Percentiles rank a stretch among this genome's conserved stretches.
phyloP scores from a whole-genome alignment of 225 moss, liverwort and hornwort genomes.

The Marchantia polymorpha region DNA sequence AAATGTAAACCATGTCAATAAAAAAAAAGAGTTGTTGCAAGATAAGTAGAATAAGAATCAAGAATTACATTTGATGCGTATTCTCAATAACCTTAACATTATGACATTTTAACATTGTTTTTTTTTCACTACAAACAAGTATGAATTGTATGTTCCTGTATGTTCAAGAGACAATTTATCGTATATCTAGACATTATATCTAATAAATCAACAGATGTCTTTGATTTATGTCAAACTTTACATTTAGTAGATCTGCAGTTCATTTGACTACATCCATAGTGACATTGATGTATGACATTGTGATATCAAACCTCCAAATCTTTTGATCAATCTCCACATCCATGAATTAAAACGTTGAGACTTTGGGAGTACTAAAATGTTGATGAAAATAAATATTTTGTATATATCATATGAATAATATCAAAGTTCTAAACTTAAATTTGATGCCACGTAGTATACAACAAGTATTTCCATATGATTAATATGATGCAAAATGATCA shows the following conservation, averaged over 20 bases:
- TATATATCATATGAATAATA: conserved; percentile 60
- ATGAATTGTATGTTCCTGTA: conserved; percentile 59
- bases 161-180: conserved; percentile 56
- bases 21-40: conserved; percentile 95
- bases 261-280: too few species aligned
- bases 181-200: conserved; percentile 57
- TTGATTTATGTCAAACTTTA: too few species aligned
- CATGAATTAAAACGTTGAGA: conserved; percentile 60
- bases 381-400: conserved; percentile 56
- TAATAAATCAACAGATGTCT: too few species aligned
- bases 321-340: too few species aligned
- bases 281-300: too few species aligned
- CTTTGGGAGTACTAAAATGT: conserved; percentile 59
- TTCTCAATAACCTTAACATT: conserved; percentile 91
- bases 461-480: conserved; percentile 62
- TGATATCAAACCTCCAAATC: too few species aligned
- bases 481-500: conserved; percentile 60
- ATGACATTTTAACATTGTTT: conserved; percentile 98
- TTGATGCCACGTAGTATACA: conserved; percentile 58
- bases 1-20: too few species aligned
- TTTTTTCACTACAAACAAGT: conserved; percentile 81
- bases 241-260: too few species aligned
- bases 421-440: conserved; percentile 53
- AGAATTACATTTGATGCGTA: conserved; percentile 93
- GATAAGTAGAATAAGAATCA: conserved; percentile 96